Evolutionary conservation across 179 eudicot genomes (phyloP), one percentile per base, ranked within the genome.

Genomic region (Beta lomatogona): DNA sequence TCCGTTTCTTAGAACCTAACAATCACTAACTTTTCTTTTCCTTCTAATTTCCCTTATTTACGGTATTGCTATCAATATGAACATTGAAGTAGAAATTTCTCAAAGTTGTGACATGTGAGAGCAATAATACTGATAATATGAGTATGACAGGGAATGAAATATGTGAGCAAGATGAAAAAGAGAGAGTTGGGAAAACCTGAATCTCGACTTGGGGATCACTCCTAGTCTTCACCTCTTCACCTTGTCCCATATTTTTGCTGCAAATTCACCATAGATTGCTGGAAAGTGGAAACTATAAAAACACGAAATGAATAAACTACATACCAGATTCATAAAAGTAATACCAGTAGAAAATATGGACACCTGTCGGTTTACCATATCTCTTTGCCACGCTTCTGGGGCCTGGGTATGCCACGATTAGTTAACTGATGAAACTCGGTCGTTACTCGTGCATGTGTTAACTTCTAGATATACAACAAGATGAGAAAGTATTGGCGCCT

Each of bases 151-250:
- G 1, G 12, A 2, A 11, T 16, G 55, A 71, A 25, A 1, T n/a
- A 14, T 18, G 28, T 21, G 61, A 73, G n/a, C 15, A 69, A 19
- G 9, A 1, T 44, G 36, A 11, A 3, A 11, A 9, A 65, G 70
- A 65, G 5, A 65, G 36, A 71, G 28, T 25, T 19, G 12, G 14
- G 75, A 28, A 25, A 65, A 87, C 89, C 89, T 89, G 89, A 81
- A 91, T 89, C 9, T 88, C 81, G n/a, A 88, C 68, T 41, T 77
- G 80, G 18, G 90, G 77, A 4, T 85, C 83, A 61, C 11, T 76
- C 75, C 82, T 85, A 22, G 85, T 89, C 81, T 87, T 89, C 14
- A 80, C 79, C 70, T 91, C 92, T 57, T 89, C 81, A 50, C 93
- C 95, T 72, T 90, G 88, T 71, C 94, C 94, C 94, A 91, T 44